Base-by-base conservation (phyloP, 371 early-diverging fungal genomes). In the Coemansia sp. region DNA sequence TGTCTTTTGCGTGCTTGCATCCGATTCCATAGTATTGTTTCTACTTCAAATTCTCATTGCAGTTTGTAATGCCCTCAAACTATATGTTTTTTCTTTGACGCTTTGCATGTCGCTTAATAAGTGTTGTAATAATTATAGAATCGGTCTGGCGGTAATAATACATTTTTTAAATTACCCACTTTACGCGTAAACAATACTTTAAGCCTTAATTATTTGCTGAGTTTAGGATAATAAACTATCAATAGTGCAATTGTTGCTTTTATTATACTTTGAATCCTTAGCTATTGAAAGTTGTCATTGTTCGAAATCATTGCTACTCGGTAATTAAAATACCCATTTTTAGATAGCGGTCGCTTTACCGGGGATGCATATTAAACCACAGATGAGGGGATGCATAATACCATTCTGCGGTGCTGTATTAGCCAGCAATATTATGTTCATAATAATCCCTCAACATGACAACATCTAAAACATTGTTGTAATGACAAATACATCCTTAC, bases 1-100 rank as follows among this genome's bases (percentile, higher is more conserved):
- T 18, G 47, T 47, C 47, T 47, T 47, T 47, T 47, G 47, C 47
- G 47, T 47, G 47, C n/a, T 18, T 47, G 47, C 47, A 47, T 47
- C 47, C 6, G 47, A n/a, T 47, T 47, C 18, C 18, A 33, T 47
- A 47, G 14, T 47, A 47, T 47, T 47, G n/a, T 47, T 47, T 47
- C 33, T 33, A 33, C 33, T 18, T 5, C 47, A 47, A 47, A n/a
- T 18, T 18, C 48, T 18, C 18, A 18, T 18, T 18, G 48, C 18
- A 8, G 48, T 48, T n/a, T 16, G 8, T n/a, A 48, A 37, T 37
- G 37, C 37, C 37, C 37, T 37, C 37, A 37, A 37, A 37, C 11
- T 37, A 9, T 11, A 37, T 11, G 11, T 37, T 37, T 9, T 30
- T 11, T 37, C 37, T 37, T 37, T 37, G 9, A 37, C 37, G 37